Conservation (phyloP, 306 rosid species). For the Abrus precatorius region DNA sequence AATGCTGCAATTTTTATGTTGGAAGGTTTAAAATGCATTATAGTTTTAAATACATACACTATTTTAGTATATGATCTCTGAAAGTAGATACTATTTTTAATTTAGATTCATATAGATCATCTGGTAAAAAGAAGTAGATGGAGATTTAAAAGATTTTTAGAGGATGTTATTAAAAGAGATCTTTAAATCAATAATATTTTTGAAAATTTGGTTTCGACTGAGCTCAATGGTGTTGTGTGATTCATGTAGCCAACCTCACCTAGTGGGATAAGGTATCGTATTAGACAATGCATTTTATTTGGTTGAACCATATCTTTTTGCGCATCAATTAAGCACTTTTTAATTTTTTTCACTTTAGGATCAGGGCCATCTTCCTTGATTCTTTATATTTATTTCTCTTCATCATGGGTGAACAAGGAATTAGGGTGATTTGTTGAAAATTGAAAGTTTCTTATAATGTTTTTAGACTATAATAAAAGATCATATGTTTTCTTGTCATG, state of each 20-base stretch:
- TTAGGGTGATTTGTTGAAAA: background rate
- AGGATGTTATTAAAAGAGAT: too few relatives aligned
- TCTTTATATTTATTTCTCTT: background rate
- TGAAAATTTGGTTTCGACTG: too few relatives aligned
- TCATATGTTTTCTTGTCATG: background rate
- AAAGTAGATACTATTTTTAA: background rate
- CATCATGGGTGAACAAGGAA: background rate
- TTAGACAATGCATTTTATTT: background rate
- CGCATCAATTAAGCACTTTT: background rate
- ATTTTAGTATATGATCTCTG: conserved; percentile 21
- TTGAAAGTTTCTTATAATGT: background rate
- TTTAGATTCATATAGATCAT: conserved; percentile 1
- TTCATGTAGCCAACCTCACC: too few relatives aligned
- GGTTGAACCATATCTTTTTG: background rate
- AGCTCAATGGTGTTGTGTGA: too few relatives aligned
- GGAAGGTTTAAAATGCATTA: conserved; percentile 17
- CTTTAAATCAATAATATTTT: too few relatives aligned
- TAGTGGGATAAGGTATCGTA: too few relatives aligned
- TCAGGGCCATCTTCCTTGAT: background rate
- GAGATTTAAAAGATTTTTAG: too few relatives aligned
- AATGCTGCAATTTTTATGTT: conserved; percentile 19
- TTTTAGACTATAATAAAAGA: background rate
- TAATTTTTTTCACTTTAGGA: background rate
- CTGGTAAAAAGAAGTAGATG: too few relatives aligned
- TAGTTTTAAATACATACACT: conserved; percentile 4